Base-by-base conservation (phyloP, 192 early-diverging fungal species). In the Spizellomyces punctatus region DNA sequence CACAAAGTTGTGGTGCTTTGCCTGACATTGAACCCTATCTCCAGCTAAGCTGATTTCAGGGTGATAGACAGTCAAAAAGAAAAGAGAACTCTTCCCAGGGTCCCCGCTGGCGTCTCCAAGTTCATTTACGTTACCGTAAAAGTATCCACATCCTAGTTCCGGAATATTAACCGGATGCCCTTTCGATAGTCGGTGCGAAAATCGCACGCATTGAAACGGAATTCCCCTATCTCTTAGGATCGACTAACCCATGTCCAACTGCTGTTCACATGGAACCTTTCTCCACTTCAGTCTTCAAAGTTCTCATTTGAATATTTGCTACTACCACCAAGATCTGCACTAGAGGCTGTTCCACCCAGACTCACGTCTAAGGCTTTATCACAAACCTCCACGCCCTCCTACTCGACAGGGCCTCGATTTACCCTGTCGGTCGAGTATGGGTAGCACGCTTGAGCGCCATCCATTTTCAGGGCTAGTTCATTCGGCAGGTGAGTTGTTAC, bases 261-360 rank as follows among this genome's bases (percentile, higher is more conserved):
- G 75, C 83, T 83, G 88, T 88, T 84, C 81, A 80, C 81, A 83
- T 78, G 88, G 87, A 91, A 89, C 88, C 88, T 84, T 89, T 89
- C 86, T 89, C 88, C 87, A 89, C 88, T 89, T 89, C 89, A 91
- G 87, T 91, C 89, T 86, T 89, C 88, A 91, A 91, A 87, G 89
- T 79, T n/a, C n/a, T n/a, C n/a, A n/a, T n/a, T n/a, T n/a, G n/a
- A n/a, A n/a, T n/a, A n/a, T n/a, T n/a, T n/a, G 67, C n/a, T n/a
- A n/a, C n/a, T n/a, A n/a, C n/a, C n/a, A n/a, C n/a, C n/a, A n/a
- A n/a, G n/a, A n/a, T n/a, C 67, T 72, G 87, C 82, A 88, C 83
- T 87, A n/a, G n/a, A n/a, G n/a, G n/a, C n/a, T n/a, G n/a, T n/a
- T n/a, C n/a, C n/a, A 87, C 79, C 79, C 75, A 74, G 79, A 78